Evolutionary conservation across 225 moss, liverwort and hornwort species (phyloP).

Genomic region (Thuidium tamariscinum): DNA sequence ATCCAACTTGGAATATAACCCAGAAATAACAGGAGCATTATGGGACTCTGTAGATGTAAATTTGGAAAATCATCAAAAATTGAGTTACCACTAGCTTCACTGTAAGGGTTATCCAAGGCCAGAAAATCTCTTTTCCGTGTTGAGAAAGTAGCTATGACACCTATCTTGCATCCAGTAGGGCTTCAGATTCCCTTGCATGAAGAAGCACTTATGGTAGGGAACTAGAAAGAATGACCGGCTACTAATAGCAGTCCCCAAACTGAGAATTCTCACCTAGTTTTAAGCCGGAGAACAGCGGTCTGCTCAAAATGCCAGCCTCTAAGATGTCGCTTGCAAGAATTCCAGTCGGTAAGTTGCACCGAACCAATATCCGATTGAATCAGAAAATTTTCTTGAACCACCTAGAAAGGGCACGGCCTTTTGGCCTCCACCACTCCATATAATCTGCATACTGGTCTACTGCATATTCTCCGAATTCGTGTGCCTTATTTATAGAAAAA

Average conservation of each 20-base stretch:
- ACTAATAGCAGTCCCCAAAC: constrained; percentile 9
- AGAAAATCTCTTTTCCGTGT: neutral
- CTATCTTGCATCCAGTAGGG: constrained; percentile 11
- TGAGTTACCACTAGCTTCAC: constrained; percentile 5
- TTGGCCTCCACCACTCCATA: constrained; percentile 86
- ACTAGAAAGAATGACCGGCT: constrained; percentile 20
- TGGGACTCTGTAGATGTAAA: neutral
- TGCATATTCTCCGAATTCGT: constrained; percentile 47
- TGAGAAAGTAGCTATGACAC: constrained; percentile 8
- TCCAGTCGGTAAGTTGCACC: constrained; percentile 9
- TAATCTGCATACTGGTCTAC: constrained; percentile 72
- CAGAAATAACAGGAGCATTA: neutral
- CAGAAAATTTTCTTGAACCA: constrained; percentile 80
- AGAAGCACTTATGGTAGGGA: constrained; percentile 9
- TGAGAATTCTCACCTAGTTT: constrained; percentile 25
- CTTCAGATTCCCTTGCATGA: constrained; percentile 13
- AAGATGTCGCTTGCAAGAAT: constrained; percentile 10
- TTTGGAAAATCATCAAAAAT: constrained; percentile 10
- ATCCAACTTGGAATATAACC: neutral
- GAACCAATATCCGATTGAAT: constrained; percentile 9
- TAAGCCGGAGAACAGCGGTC: constrained; percentile 7
- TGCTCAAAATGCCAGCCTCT: constrained; percentile 28
- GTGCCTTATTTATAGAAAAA: constrained; percentile 31
- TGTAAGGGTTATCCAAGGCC: neutral
- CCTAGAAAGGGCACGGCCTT: constrained; percentile 67